Conservation (phyloP, 164 flowering plant species). For the Chloranthus sessilifolius region DNA sequence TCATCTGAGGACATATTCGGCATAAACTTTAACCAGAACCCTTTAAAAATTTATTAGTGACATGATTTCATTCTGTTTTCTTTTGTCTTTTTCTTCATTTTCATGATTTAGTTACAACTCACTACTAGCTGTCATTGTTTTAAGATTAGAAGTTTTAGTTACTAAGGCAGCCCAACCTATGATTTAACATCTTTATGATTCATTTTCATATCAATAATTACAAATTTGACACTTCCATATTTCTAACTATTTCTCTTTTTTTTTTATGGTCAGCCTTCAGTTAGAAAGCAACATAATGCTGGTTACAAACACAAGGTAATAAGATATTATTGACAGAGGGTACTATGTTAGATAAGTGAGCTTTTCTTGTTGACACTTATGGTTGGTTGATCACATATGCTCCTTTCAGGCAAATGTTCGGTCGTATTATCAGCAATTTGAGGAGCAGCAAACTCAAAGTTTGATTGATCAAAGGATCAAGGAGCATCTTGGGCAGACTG, state of each 20-base stretch:
- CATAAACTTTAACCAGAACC: no score
- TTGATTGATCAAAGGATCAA: slow-evolving; percentile 83
- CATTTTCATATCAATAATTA: no score
- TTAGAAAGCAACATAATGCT: slow-evolving; percentile 95
- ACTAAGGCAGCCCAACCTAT: no score
- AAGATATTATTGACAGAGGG: neutral
- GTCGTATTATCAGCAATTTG: slow-evolving; percentile 79
- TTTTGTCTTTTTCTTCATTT: no score
- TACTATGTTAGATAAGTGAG: neutral
- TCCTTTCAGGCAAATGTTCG: slow-evolving; percentile 80
- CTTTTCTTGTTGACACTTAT: neutral
- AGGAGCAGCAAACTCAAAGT: slow-evolving; percentile 83
- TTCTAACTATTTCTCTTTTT: neutral
- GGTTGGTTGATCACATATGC: neutral
- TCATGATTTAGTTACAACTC: no score
- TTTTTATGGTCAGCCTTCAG: slow-evolving; percentile 70
- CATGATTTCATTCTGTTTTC: no score
- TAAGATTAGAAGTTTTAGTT: no score
- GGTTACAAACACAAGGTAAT: slow-evolving; percentile 98
- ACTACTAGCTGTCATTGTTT: no score
- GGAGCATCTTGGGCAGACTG: slow-evolving; percentile 80
- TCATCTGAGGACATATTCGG: no score
- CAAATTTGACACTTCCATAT: no score
- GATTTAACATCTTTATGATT: no score
- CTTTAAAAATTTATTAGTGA: no score